Evolutionary conservation across 225 moss, liverwort and hornwort genomes (phyloP), one percentile per base, ranked within the genome.

Genomic region (Rhytidiadelphus loreus): DNA sequence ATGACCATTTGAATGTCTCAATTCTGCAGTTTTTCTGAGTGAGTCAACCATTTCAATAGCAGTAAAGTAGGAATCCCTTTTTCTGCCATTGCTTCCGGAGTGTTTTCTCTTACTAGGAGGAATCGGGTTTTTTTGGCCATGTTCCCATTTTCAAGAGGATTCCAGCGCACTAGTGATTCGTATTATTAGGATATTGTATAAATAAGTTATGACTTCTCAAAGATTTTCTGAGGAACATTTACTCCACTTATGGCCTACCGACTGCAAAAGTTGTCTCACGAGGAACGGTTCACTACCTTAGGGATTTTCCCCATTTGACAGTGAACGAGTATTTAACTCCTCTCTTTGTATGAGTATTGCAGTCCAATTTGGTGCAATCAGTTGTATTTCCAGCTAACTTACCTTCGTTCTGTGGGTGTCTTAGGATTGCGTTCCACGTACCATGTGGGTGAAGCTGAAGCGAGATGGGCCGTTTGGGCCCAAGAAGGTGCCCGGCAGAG

Each of bases 351-450:
- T 39, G 26, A 48, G 12, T 74, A 15, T 12, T 44, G 82, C 11
- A 39, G 52, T 12, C 85, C 52, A 81, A 48, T 48, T 86, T 64
- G 58, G 78, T 87, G 71, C 62, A 35, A 46, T 48, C 41, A 72
- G 6, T 52, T 83, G 6, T 41, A 37, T 35, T 68, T 63, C 68
- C 53, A 60, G 73, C 20, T 22, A 57, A 52, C 60, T 82, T 16
- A 89, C 55, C 60, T 41, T 61, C 53, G 11, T 72, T 53, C 11
- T 86, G 55, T 86, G 87, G 46, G 19, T 80, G 72, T 77, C 65
- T 37, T 91, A 96, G 90, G 98, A 98, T 89, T 98, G 98, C 76
- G 98, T 97, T 68, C 98, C 98, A 23, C 95, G 97, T 59, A 98
- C 96, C 14, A 93, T 94, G 93, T 98, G 98, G 97, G 94, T 98